phyloP scores from a whole-genome alignment of 163 green algal species.

The Coccomyxa subellipsoidea region DNA sequence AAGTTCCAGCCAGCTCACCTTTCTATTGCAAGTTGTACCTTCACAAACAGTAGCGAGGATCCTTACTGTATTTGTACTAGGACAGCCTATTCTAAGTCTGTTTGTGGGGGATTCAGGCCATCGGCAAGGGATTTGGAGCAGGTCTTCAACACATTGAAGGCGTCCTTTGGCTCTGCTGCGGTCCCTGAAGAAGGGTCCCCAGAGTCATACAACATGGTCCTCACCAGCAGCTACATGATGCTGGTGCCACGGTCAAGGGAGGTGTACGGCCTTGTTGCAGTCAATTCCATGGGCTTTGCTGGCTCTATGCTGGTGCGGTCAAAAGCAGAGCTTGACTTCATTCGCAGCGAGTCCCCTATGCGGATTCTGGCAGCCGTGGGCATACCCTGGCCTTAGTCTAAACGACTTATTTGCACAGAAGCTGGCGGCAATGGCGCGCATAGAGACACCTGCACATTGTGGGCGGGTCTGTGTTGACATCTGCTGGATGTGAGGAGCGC shows the following conservation, averaged over 20 bases:
- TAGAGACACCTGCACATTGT: too few species aligned
- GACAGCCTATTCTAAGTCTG: too few species aligned
- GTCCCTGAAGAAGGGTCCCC: not conserved
- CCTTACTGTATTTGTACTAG: not conserved
- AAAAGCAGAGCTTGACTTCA: slow-evolving; percentile 17
- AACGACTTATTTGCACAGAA: too few species aligned
- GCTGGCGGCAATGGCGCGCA: too few species aligned
- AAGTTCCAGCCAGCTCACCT: not conserved
- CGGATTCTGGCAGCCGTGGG: slow-evolving; percentile 16
- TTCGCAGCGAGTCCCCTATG: slow-evolving; percentile 14
- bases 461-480: too few species aligned
- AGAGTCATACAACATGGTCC: slow-evolving; percentile 69
- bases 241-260: slow-evolving; percentile 63
- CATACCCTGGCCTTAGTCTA: slow-evolving; percentile 7
- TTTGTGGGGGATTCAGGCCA: too few species aligned
- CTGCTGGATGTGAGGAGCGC: too few species aligned
- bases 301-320: slow-evolving; percentile 25
- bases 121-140: not conserved
- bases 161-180: not conserved
- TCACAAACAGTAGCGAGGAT: too few species aligned
- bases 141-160: not conserved
- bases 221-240: slow-evolving; percentile 58
- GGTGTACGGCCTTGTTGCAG: slow-evolving; percentile 28
- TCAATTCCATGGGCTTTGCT: slow-evolving; percentile 45
- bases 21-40: too few species aligned